phyloP scores from a whole-genome alignment of 208 protist species.

The Herpetomonas samuelpessoai region DNA sequence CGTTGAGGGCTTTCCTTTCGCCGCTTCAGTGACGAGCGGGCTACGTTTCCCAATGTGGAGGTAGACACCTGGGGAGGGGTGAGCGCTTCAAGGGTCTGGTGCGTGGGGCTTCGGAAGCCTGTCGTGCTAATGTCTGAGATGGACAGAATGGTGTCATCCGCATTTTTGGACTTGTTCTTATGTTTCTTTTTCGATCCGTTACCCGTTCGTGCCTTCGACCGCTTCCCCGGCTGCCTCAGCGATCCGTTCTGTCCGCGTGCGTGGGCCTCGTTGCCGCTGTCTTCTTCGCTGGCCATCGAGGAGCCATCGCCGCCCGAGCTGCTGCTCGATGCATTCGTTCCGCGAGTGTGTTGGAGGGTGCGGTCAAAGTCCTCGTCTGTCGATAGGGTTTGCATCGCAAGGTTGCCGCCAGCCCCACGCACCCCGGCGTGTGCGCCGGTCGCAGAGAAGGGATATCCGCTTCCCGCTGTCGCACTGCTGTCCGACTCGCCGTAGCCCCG shows the following conservation, averaged over 20 bases:
- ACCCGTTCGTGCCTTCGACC: not conserved
- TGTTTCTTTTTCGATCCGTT: not conserved
- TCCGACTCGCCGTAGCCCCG: not conserved
- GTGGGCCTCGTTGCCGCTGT: no score
- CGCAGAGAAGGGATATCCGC: no score
- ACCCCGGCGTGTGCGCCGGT: not conserved
- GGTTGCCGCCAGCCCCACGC: not conserved
- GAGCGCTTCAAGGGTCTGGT: not conserved
- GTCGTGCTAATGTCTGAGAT: conserved; percentile 18
- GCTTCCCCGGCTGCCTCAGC: no score
- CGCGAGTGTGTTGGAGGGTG: not conserved
- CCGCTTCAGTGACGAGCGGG: not conserved
- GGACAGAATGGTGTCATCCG: conserved; percentile 17
- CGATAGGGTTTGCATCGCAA: not conserved
- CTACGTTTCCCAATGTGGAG: no score
- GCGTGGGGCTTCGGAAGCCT: not conserved
- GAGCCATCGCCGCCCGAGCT: not conserved
- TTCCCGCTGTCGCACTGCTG: no score
- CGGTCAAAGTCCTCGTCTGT: not conserved
- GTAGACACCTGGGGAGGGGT: not conserved
- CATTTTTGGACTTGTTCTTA: not conserved
- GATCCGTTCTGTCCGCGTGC: no score
- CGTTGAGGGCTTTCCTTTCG: not conserved
- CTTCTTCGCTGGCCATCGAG: conserved; percentile 3
- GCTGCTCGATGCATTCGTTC: not conserved